phyloP scores from a whole-genome alignment of 148 eudicot genomes.

The Chenopodium berlandieri region DNA sequence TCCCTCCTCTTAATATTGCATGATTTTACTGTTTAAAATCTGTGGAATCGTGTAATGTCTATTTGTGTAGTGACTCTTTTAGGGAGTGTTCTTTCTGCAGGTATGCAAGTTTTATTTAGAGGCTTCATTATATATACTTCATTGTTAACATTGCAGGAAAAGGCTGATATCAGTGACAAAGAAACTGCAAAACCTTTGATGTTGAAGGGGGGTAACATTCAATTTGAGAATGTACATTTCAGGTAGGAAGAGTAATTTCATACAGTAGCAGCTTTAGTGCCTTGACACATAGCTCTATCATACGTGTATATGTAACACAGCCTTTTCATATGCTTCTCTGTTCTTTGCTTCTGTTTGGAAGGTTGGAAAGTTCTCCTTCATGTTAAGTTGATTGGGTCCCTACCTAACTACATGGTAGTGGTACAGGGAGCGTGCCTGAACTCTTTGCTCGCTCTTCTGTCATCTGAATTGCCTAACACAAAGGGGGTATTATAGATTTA shows the following conservation, averaged over 20 bases:
- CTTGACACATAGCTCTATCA: neutral
- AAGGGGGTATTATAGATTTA: no score
- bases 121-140: constrained; percentile 12
- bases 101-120: neutral
- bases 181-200: constrained; percentile 68
- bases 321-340: neutral
- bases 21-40: neutral
- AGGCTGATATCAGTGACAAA: constrained; percentile 63
- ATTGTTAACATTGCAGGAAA: constrained; percentile 47
- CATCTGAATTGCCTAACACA: no score
- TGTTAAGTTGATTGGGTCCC: no score
- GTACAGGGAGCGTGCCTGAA: no score
- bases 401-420: no score
- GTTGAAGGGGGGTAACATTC: constrained; percentile 64
- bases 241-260: constrained; percentile 39
- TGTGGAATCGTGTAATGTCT: neutral
- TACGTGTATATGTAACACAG: neutral
- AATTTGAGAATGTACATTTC: constrained; percentile 80
- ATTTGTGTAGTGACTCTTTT: neutral
- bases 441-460: no score
- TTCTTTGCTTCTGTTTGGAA: neutral
- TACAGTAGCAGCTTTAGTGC: neutral
- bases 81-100: neutral
- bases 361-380: neutral
- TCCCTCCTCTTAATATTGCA: neutral